Conservation (phyloP, 2,329 filamentous ascomycete genomes). For the Geoglossum cookeanum region DNA sequence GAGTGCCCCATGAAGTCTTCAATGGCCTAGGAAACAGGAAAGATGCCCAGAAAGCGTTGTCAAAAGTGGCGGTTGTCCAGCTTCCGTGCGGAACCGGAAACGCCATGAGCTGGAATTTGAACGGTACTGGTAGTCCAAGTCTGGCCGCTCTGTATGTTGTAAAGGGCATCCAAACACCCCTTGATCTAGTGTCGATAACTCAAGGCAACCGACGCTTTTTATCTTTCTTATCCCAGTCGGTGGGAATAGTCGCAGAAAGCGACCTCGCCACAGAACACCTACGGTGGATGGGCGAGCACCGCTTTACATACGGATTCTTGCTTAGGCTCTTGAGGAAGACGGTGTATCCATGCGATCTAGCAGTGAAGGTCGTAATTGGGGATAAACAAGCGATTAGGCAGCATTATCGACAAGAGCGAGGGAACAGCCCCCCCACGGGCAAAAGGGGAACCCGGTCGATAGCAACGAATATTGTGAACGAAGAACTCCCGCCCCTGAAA, state of each 20-base stretch:
- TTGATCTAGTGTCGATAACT: constrained; percentile 78
- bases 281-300: constrained; percentile 74
- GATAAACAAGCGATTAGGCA: constrained; percentile 56
- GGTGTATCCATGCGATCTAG: constrained; percentile 75
- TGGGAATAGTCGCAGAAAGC: constrained; percentile 77
- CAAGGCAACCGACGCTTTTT: constrained; percentile 56
- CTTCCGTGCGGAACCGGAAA: constrained; percentile 90
- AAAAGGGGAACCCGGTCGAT: neutral
- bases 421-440: constrained; percentile 11
- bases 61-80: constrained; percentile 63
- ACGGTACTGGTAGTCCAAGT: constrained; percentile 57
- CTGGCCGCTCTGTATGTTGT: constrained; percentile 66
- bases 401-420: constrained; percentile 41
- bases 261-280: constrained; percentile 82
- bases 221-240: constrained; percentile 77
- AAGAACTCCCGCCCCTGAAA: constrained; percentile 50
- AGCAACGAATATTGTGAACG: constrained; percentile 16
- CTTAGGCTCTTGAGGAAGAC: constrained; percentile 55
- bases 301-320: constrained; percentile 77
- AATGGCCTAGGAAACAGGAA: constrained; percentile 67
- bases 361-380: constrained; percentile 62
- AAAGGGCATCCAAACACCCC: constrained; percentile 65
- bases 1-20: constrained; percentile 81
- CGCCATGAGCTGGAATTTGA: constrained; percentile 77
- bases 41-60: constrained; percentile 56